These are phyloP conservation scores for Microascus cirrosus DNA, from an alignment of 2,329 filamentous ascomycete species.

Conservation along the genomic window DNA sequence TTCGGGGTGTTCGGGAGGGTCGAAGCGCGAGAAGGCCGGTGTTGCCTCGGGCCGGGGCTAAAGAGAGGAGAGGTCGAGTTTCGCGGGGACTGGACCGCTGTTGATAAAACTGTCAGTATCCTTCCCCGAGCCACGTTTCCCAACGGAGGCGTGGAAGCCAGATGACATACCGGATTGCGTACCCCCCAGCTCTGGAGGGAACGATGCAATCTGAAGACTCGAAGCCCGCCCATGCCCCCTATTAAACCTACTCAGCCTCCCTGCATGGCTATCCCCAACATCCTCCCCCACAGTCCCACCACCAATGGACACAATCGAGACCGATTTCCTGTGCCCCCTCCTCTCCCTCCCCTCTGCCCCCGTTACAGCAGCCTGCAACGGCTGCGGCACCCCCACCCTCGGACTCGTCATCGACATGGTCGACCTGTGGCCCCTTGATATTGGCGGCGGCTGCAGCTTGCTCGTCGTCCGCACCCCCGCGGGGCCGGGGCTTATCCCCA, in stretches of 20 bases:
- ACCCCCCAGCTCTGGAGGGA: slow-evolving; percentile 30
- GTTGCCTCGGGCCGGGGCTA: slow-evolving; percentile 38
- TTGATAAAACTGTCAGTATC: slow-evolving; percentile 18
- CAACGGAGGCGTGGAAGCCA: slow-evolving; percentile 5
- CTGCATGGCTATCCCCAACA: slow-evolving; percentile 16
- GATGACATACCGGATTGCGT: slow-evolving; percentile 25
- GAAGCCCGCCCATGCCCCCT: slow-evolving; percentile 62
- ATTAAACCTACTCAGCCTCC: slow-evolving; percentile 3
- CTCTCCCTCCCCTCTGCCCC: slow-evolving; percentile 19
- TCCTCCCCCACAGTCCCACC: slow-evolving; percentile 37
- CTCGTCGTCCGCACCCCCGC: neutral
- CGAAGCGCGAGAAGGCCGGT: slow-evolving; percentile 25
- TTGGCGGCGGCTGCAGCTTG: neutral
- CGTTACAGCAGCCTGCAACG: slow-evolving; percentile 6
- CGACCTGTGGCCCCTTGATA: slow-evolving; percentile 49
- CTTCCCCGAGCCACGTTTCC: slow-evolving; percentile 7
- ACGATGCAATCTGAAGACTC: slow-evolving; percentile 58
- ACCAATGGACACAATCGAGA: slow-evolving; percentile 74
- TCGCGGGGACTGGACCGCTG: slow-evolving; percentile 30
- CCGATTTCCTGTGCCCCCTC: slow-evolving; percentile 53
- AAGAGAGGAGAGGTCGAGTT: slow-evolving; percentile 39
- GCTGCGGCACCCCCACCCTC: neutral
- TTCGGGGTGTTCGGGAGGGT: slow-evolving; percentile 36
- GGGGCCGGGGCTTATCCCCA: neutral
- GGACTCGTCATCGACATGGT: slow-evolving; percentile 44